A percentile compares a stretch with the other conserved stretches of the same genome.
phyloP scores from a whole-genome alignment of 495 filamentous ascomycete species.

The Trichocladium antarcticum region DNA sequence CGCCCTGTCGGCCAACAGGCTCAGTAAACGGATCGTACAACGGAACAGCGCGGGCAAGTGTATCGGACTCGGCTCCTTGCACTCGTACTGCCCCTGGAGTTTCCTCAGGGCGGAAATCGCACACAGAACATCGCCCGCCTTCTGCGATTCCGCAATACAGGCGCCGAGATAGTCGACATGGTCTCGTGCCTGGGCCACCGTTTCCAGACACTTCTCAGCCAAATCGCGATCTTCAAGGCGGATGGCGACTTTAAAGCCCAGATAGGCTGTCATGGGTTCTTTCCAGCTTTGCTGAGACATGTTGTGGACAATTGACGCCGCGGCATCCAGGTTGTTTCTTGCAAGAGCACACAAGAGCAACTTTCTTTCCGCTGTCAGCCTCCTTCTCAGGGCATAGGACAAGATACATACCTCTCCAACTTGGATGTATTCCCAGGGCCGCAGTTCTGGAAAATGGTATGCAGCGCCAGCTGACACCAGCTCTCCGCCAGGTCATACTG shows the following conservation, averaged over 20 bases:
- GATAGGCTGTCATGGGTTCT: slow-evolving; percentile 55
- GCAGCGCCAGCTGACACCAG: slow-evolving; percentile 66
- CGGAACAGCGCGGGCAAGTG: slow-evolving; percentile 60
- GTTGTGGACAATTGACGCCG: slow-evolving; percentile 43
- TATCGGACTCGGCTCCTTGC: slow-evolving; percentile 38
- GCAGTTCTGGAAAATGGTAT: slow-evolving; percentile 51
- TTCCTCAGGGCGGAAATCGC: slow-evolving; percentile 48
- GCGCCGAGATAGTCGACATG: slow-evolving; percentile 58
- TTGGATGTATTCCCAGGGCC: slow-evolving; percentile 53
- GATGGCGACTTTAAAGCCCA: slow-evolving; percentile 66
- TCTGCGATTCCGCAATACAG: slow-evolving; percentile 65
- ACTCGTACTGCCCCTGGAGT: slow-evolving; percentile 46
- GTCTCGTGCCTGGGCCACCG: slow-evolving; percentile 35
- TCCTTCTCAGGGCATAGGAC: neutral
- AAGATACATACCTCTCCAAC: slow-evolving; percentile 42
- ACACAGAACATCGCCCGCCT: slow-evolving; percentile 46
- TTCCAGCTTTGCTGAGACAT: slow-evolving; percentile 48
- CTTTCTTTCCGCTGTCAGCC: slow-evolving; percentile 43
- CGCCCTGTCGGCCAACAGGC: slow-evolving; percentile 40
- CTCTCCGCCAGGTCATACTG: slow-evolving; percentile 45
- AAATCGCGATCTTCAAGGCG: slow-evolving; percentile 44
- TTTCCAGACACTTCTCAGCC: slow-evolving; percentile 47
- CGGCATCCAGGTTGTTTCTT: slow-evolving; percentile 41
- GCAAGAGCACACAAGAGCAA: slow-evolving; percentile 54
- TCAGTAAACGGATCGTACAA: slow-evolving; percentile 49